Evolutionary conservation across 2,329 filamentous ascomycete species (phyloP).

Genomic region (Cordyceps tenuipes): DNA sequence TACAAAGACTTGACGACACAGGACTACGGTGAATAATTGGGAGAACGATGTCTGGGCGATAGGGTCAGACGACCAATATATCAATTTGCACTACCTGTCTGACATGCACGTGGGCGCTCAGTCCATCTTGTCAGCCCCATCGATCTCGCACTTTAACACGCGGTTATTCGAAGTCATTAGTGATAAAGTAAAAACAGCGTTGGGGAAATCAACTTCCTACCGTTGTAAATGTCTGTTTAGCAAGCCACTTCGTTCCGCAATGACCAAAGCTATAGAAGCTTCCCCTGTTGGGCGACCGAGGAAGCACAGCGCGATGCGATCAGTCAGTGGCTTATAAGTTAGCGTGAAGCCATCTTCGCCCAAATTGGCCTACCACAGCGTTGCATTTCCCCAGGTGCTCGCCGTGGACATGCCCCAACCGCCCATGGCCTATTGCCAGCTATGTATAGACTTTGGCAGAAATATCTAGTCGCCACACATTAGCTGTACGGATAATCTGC

Average conservation of each 20-base stretch:
- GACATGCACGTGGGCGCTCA: not conserved
- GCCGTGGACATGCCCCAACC: not conserved
- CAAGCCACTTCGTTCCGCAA: not conserved
- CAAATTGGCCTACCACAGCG: conserved; percentile 14
- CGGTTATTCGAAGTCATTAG: not conserved
- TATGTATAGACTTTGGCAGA: not conserved
- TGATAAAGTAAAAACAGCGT: not conserved
- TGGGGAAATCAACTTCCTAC: not conserved
- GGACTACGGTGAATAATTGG: not conserved
- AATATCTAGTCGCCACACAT: not conserved
- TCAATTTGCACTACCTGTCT: not conserved
- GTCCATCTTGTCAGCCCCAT: not conserved
- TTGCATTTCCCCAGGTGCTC: conserved; percentile 13
- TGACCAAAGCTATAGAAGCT: not conserved
- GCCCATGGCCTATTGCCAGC: no score
- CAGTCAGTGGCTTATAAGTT: no score
- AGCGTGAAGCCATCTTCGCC: conserved; percentile 8
- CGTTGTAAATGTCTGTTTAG: not conserved
- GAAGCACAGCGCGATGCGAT: not conserved
- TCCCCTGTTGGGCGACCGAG: not conserved
- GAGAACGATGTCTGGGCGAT: not conserved
- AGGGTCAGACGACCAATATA: not conserved
- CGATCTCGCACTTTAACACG: not conserved
- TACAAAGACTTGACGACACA: conserved; percentile 43
- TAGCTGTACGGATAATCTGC: not conserved